A percentile compares a stretch with the other conserved stretches of the same genome.
Evolutionary conservation across 164 flowering plant genomes (phyloP).

Genomic region (Piper betle): DNA sequence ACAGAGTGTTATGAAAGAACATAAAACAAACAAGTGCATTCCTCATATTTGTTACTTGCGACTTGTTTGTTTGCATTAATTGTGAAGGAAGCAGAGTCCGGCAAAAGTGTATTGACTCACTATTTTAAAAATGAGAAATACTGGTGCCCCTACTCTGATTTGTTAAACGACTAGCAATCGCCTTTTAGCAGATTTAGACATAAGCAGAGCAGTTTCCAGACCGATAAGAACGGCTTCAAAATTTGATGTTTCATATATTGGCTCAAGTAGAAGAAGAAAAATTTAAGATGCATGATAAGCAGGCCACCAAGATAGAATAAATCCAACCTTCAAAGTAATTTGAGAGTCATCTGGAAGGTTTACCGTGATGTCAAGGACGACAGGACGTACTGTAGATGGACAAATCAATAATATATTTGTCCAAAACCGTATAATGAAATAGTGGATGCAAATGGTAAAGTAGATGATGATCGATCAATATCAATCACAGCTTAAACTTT

Average conservation of each 20-base stretch:
- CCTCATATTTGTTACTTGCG: too few relatives aligned
- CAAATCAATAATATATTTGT: not conserved
- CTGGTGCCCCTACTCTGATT: too few relatives aligned
- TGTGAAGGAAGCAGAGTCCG: too few relatives aligned
- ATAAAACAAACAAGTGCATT: too few relatives aligned
- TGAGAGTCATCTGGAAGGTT: conserved; percentile 75
- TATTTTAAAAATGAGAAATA: too few relatives aligned
- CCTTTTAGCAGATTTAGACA: not conserved
- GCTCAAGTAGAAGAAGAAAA: too few relatives aligned
- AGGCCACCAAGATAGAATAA: not conserved
- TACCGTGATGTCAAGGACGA: conserved; percentile 66
- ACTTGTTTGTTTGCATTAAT: too few relatives aligned
- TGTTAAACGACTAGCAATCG: not conserved
- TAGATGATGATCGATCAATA: not conserved
- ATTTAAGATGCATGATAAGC: too few relatives aligned
- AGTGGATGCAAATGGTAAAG: not conserved
- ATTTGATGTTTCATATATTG: too few relatives aligned
- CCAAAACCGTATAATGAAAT: not conserved
- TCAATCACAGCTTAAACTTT: conserved; percentile 37
- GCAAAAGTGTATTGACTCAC: too few relatives aligned
- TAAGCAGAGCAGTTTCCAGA: not conserved
- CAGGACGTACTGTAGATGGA: conserved; percentile 60
- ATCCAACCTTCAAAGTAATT: conserved; percentile 61
- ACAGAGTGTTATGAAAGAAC: too few relatives aligned
- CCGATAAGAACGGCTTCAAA: not conserved